Base-by-base conservation (phyloP, 2,329 filamentous ascomycete genomes). In the Dendryphion nanum region DNA sequence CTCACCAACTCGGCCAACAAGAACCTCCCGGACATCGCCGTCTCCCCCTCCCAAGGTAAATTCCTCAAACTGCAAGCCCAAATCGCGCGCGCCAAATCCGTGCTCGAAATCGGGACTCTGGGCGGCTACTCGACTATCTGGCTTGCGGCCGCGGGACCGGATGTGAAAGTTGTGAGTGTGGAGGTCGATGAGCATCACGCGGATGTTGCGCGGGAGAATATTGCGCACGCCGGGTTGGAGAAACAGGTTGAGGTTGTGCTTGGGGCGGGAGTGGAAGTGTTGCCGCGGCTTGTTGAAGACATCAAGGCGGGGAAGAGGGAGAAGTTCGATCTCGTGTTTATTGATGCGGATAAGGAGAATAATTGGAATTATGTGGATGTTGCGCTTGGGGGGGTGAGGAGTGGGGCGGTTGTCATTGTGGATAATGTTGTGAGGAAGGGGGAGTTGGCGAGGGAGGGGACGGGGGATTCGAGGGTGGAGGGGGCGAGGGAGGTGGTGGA, bases 61-160 rank as follows among this genome's bases (percentile, higher is more conserved):
- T 61, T 48, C 47, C 53, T 66, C 14, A 55, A 57, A 24, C 51
- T 64, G 2, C 60, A 63, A 39, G 57, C 57, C 8, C 53, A 55
- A 19, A 40, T 62, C 14, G 35, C 55, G 2, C 47, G 45, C 18
- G 58, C 57, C 15, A 54, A 51, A 37, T 51, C 56, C 31, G 45
- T 60, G 5, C 71, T 81, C 23, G 77, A 81, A 51, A 62, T 81
- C 33, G 77, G 77, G 17, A 79, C 75, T 0, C 54, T 81, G 18
- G 76, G 76, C 10, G 77, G 70, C 6, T 80, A 77, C 54, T 71
- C 69, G 1, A 69, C 72, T 12, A 74, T 79, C 37, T 79, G 73
- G 67, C 65, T 81, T 33, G 75, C 75, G 3, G 55, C 55, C 15
- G 51, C 61, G 10, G 57, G 54, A 8, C 61, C 64, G 0, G 51